phyloP scores from a whole-genome alignment of 331 rosid species.

The Prunus yedoensis region DNA sequence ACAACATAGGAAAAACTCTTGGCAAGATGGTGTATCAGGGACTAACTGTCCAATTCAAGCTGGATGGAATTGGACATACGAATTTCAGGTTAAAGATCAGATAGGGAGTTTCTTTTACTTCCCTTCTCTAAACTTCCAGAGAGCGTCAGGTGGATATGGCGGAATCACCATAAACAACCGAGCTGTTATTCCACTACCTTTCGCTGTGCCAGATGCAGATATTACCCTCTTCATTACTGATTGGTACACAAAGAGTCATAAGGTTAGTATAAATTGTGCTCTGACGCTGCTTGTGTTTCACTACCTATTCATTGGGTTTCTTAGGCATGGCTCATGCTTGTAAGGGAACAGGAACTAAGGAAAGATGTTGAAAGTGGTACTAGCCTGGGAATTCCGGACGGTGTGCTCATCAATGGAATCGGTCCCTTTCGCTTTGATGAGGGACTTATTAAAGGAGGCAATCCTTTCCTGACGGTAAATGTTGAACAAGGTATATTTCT shows the following conservation, averaged over 20 bases:
- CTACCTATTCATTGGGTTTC: conserved; percentile 7
- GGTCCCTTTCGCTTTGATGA: conserved; percentile 76
- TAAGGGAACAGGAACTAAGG: conserved; percentile 62
- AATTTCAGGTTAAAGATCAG: conserved; percentile 95
- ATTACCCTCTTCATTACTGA: conserved; percentile 76
- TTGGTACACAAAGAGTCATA: conserved; percentile 79
- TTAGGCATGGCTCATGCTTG: conserved; percentile 23
- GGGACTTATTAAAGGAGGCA: conserved; percentile 54
- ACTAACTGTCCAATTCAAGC: conserved; percentile 96
- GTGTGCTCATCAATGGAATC: conserved; percentile 75
- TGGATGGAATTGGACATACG: conserved; percentile 96
- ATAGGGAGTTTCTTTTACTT: conserved; percentile 94
- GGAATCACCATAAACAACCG: conserved; percentile 78
- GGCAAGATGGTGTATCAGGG: conserved; percentile 96
- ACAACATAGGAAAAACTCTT: conserved; percentile 76
- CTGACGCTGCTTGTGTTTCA: conserved; percentile 7
- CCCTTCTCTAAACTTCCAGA: conserved; percentile 79
- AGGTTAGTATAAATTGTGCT: conserved; percentile 42
- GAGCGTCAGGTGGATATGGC: conserved; percentile 92
- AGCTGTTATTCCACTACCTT: conserved; percentile 71
- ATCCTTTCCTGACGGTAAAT: conserved; percentile 62
- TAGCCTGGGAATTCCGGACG: conserved; percentile 74
- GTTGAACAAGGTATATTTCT: conserved; percentile 71
- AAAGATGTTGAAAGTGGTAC: conserved; percentile 61
- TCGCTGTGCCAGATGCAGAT: conserved; percentile 82